A percentile compares a stretch with the other conserved stretches of the same genome.
Evolutionary conservation across 352 stramenopile species (phyloP).

Genomic region (Phytophthora meadii): DNA sequence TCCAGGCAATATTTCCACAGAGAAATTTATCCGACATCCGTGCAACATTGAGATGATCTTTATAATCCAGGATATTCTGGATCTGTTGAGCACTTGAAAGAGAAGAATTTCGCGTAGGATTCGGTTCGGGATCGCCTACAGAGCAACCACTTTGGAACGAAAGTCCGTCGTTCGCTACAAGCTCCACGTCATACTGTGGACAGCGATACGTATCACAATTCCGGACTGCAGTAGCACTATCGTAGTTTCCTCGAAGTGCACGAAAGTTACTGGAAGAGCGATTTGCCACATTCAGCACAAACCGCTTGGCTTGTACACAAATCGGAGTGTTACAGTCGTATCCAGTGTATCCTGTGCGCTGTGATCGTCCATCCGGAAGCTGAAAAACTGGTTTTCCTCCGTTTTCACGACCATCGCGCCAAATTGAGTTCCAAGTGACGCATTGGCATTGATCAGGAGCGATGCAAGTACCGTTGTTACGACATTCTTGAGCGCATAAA

Average conservation of each 20-base stretch:
- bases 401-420: constrained; percentile 90
- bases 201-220: constrained; percentile 72
- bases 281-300: constrained; percentile 87
- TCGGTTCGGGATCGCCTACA: constrained; percentile 61
- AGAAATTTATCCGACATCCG: constrained; percentile 70
- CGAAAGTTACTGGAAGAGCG: constrained; percentile 40
- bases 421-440: constrained; percentile 88
- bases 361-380: constrained; percentile 87
- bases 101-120: constrained; percentile 41
- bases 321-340: constrained; percentile 98
- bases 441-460: constrained; percentile 91
- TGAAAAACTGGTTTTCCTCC: constrained; percentile 92
- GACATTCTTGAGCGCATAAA: constrained; percentile 93
- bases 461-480: constrained; percentile 81
- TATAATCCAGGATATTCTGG: constrained; percentile 58
- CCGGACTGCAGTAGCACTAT: constrained; percentile 37
- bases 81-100: constrained; percentile 49
- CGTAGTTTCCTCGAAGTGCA: constrained; percentile 68
- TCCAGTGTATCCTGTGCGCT: constrained; percentile 94
- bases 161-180: constrained; percentile 92
- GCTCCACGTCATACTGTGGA: constrained; percentile 84
- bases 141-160: constrained; percentile 96
- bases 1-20: constrained; percentile 91
- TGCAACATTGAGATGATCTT: constrained; percentile 63
- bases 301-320: constrained; percentile 92